Evolutionary conservation across 768 basidiomycete species (phyloP).

Genomic region (Porpolomopsis calyptriformis): DNA sequence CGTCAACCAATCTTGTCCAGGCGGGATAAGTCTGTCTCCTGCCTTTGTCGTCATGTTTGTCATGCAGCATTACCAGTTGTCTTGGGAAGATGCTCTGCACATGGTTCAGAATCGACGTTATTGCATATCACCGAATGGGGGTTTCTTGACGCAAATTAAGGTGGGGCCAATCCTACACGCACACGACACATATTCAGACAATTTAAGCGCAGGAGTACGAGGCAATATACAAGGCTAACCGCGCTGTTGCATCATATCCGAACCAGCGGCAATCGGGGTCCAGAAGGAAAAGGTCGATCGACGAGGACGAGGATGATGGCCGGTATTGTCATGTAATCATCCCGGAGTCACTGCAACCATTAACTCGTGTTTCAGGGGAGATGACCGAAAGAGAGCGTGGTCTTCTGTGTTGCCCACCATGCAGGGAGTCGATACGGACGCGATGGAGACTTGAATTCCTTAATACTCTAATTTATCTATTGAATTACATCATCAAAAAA

Average conservation of each 20-base stretch:
- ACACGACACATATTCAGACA: not conserved
- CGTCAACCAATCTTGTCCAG: slow-evolving; percentile 24
- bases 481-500: no score
- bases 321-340: slow-evolving; percentile 18
- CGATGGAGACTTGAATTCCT: slow-evolving; percentile 38
- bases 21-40: slow-evolving; percentile 80
- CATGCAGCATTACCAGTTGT: slow-evolving; percentile 72
- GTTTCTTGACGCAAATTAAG: slow-evolving; percentile 89
- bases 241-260: slow-evolving; percentile 56
- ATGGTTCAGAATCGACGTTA: slow-evolving; percentile 85
- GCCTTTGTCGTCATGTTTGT: slow-evolving; percentile 90
- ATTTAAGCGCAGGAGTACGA: slow-evolving; percentile 64
- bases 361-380: slow-evolving; percentile 22
- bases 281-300: slow-evolving; percentile 61
- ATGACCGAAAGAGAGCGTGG: slow-evolving; percentile 38
- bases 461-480: no score
- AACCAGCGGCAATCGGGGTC: slow-evolving; percentile 31
- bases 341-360: slow-evolving; percentile 3
- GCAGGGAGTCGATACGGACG: slow-evolving; percentile 32
- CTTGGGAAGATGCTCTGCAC: slow-evolving; percentile 84
- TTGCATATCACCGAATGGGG: slow-evolving; percentile 87
- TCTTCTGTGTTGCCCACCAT: slow-evolving; percentile 18
- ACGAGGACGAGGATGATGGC: slow-evolving; percentile 57
- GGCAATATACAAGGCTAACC: slow-evolving; percentile 76
- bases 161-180: slow-evolving; percentile 25